Evolutionary conservation across 2,329 filamentous ascomycete species (phyloP).

Genomic region (Teratosphaeria viscida): DNA sequence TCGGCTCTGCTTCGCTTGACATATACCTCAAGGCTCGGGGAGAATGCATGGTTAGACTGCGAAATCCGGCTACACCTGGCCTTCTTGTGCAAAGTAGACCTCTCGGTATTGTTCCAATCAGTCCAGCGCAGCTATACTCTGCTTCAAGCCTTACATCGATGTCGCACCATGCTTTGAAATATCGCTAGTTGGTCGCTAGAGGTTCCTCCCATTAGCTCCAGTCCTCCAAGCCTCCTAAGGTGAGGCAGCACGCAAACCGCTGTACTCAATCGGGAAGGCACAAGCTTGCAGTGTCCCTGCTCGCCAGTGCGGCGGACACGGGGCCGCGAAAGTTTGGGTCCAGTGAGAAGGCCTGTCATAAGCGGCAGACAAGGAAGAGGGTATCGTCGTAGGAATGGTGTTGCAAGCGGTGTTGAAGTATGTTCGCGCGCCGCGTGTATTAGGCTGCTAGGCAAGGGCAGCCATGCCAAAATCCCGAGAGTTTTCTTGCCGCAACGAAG

Average conservation of each 20-base stretch:
- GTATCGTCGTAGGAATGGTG: background rate
- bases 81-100: background rate
- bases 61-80: background rate
- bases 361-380: background rate
- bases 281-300: background rate
- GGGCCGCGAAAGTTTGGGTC: background rate
- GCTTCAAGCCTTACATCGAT: background rate
- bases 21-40: background rate
- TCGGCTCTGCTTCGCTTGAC: background rate
- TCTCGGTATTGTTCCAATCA: background rate
- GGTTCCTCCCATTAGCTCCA: background rate
- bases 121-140: background rate
- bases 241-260: background rate
- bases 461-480: background rate
- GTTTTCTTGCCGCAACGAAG: background rate
- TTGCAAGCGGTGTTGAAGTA: background rate
- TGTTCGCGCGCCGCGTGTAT: background rate
- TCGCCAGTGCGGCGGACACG: background rate
- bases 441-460: background rate
- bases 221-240: background rate
- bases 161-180: background rate
- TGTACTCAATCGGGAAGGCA: background rate
- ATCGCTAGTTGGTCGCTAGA: background rate
- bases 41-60: background rate
- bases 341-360: background rate